These are phyloP conservation scores for Alopecurus myosuroides DNA, from an alignment of 176 grass and related monocot genomes.

Conservation along the genomic window DNA sequence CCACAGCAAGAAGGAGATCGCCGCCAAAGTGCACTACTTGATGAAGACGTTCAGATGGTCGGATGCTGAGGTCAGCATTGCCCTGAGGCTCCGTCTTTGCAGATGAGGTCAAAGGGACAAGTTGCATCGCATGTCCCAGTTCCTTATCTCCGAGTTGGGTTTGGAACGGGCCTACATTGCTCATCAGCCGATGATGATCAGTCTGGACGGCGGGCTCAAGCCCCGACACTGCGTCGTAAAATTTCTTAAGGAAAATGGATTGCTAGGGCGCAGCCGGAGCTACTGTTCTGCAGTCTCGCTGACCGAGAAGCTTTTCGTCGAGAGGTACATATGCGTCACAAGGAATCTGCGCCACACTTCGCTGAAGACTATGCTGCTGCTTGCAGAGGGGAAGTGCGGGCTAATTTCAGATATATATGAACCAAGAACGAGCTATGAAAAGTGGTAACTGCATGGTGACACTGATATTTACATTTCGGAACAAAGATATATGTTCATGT, in stretches of 20 bases:
- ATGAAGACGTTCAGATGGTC: background rate
- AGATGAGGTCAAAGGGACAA: background rate
- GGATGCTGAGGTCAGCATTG: background rate
- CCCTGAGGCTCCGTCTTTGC: background rate
- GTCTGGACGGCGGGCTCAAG: background rate
- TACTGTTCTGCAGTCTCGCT: background rate
- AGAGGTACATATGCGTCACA: background rate
- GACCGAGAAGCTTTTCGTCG: background rate
- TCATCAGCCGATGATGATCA: background rate
- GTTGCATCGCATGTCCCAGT: background rate
- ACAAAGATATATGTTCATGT: background rate
- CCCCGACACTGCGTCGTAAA: background rate
- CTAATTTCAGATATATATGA: background rate
- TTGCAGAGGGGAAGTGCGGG: background rate
- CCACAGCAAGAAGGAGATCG: background rate
- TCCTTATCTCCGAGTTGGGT: background rate
- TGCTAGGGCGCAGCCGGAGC: background rate
- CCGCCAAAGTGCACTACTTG: background rate
- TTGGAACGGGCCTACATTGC: background rate
- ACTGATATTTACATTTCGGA: background rate
- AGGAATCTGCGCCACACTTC: background rate
- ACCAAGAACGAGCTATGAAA: background rate
- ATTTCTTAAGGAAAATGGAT: background rate
- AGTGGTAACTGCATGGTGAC: too few relatives aligned
- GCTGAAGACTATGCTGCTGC: background rate